Percentiles rank a stretch among this genome's conserved stretches.
Evolutionary conservation across 1,139 yeast genomes (phyloP).

Genomic region (Lodderomyces elongisporus): DNA sequence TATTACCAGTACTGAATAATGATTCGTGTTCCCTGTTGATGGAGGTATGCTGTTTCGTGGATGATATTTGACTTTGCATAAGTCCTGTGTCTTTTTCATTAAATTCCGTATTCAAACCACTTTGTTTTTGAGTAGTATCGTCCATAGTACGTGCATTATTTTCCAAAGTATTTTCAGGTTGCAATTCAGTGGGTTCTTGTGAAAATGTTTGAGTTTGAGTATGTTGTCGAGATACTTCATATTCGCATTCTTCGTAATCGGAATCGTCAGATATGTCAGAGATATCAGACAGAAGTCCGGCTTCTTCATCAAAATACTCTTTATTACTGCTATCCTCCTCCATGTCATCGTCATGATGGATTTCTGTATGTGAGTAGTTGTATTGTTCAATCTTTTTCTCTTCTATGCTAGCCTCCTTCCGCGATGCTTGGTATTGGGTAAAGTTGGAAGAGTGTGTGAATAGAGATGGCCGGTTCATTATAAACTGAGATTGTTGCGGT

Average conservation of each 20-base stretch:
- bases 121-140: too few relatives aligned
- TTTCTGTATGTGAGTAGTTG: background rate
- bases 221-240: too few relatives aligned
- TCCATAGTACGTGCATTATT: too few relatives aligned
- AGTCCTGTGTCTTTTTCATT: too few relatives aligned
- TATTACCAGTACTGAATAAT: too few relatives aligned
- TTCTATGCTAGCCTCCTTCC: conserved; percentile 13
- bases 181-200: too few relatives aligned
- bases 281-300: conserved; percentile 6
- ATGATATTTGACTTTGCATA: too few relatives aligned
- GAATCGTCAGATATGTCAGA: conserved; percentile 32
- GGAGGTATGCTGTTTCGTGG: too few relatives aligned
- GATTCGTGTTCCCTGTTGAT: too few relatives aligned
- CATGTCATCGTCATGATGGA: conserved; percentile 4
- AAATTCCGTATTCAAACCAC: too few relatives aligned
- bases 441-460: conserved; percentile 11
- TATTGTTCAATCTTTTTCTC: conserved; percentile 1
- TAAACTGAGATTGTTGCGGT: conserved; percentile 13
- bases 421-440: conserved; percentile 8
- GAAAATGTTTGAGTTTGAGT: too few relatives aligned
- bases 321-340: conserved; percentile 3
- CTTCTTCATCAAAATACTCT: background rate
- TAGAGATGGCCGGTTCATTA: conserved; percentile 12
- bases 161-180: too few relatives aligned
- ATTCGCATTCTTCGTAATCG: conserved; percentile 9